A percentile compares a stretch with the other conserved stretches of the same genome.
Evolutionary conservation across 2,329 filamentous ascomycete species (phyloP).

Genomic region (Aspergillus pseudonomiae): DNA sequence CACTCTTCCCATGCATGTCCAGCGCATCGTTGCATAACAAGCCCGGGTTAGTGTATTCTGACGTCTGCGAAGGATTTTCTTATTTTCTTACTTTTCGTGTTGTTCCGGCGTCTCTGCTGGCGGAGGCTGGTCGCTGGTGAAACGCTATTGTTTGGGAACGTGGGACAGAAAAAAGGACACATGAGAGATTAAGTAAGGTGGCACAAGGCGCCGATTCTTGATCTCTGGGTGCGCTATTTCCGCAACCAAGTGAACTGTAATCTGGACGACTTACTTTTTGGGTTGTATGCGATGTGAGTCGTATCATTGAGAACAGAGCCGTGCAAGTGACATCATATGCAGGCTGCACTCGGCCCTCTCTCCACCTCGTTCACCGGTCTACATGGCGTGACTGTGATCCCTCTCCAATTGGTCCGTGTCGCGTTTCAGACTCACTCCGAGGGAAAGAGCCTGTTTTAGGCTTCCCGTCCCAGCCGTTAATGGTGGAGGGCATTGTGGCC

Average conservation of each 20-base stretch:
- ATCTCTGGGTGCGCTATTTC: not conserved
- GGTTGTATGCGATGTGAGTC: not conserved
- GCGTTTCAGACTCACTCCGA: not conserved
- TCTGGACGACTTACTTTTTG: not conserved
- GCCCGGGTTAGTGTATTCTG: not conserved
- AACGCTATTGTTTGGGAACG: not conserved
- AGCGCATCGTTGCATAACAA: conserved; percentile 4
- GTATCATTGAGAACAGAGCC: not conserved
- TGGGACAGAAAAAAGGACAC: not conserved
- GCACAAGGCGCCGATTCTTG: not conserved
- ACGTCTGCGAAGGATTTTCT: not conserved
- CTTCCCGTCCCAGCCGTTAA: not conserved
- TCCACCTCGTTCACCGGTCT: not conserved
- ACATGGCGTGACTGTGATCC: not conserved
- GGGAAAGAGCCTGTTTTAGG: not conserved
- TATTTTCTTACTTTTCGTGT: not conserved
- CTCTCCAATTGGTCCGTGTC: not conserved
- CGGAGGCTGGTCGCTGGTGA: not conserved
- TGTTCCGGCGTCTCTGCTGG: not conserved
- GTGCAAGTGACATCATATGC: not conserved
- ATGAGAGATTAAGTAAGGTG: not conserved
- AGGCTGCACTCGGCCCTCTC: not conserved
- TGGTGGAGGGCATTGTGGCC: not conserved
- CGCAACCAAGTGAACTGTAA: not conserved
- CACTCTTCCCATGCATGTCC: conserved; percentile 7